Percentiles rank a stretch among this genome's conserved stretches.
Evolutionary conservation across 2,329 filamentous ascomycete species (phyloP).

Genomic region (Fusarium equiseti): DNA sequence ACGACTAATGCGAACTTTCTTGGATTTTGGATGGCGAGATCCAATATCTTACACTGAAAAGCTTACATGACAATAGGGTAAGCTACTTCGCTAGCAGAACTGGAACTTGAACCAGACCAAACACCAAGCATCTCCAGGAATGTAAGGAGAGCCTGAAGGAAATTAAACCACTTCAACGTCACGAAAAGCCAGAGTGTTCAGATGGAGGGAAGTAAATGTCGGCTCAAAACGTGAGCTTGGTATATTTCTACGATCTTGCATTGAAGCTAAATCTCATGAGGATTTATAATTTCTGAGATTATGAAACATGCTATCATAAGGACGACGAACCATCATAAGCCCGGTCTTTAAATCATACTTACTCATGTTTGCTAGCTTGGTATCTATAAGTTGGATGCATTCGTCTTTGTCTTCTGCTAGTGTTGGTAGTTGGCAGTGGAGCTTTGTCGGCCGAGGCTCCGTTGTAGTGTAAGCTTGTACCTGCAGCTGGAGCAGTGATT

Average conservation of each 20-base stretch:
- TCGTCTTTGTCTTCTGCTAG: conserved; percentile 6
- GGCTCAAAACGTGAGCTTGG: neutral
- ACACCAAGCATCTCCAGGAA: neutral
- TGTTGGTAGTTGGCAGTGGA: conserved; percentile 34
- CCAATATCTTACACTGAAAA: neutral
- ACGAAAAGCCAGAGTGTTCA: neutral
- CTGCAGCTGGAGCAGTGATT: conserved; percentile 39
- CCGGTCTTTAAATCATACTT: neutral
- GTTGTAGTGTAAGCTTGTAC: conserved; percentile 32
- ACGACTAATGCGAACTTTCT: neutral
- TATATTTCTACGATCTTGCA: neutral
- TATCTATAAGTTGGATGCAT: conserved; percentile 3
- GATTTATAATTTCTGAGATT: neutral
- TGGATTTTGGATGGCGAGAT: neutral
- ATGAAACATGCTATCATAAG: neutral
- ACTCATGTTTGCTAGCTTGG: neutral
- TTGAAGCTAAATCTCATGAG: neutral
- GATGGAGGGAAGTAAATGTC: neutral
- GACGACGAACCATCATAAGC: neutral
- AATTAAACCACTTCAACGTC: neutral
- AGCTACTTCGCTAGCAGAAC: neutral
- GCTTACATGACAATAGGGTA: neutral
- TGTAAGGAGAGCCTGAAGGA: neutral
- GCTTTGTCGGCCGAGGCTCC: conserved; percentile 20
- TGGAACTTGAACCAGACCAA: neutral